phyloP scores from a whole-genome alignment of 2,329 filamentous ascomycete genomes.

The Paraphaeosphaeria sporulosa region DNA sequence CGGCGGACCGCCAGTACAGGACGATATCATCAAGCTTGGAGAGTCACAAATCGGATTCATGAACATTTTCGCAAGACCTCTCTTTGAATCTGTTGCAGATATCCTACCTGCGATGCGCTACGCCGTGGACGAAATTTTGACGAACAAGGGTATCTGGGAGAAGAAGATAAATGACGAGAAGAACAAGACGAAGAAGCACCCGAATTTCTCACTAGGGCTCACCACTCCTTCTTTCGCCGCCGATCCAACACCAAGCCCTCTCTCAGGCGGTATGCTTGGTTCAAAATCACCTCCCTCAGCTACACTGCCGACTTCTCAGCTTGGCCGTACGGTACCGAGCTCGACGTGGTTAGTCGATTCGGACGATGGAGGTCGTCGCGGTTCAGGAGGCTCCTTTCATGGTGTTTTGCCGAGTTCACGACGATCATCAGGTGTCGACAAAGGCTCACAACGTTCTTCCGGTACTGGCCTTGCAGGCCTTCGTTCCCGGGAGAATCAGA shows the following conservation, averaged over 20 bases:
- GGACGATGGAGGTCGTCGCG: slow-evolving; percentile 35
- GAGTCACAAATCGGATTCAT: slow-evolving; percentile 95
- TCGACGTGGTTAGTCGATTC: slow-evolving; percentile 11
- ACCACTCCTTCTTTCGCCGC: slow-evolving; percentile 29
- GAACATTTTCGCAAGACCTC: slow-evolving; percentile 90
- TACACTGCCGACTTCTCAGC: slow-evolving; percentile 14
- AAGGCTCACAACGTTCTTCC: slow-evolving; percentile 40
- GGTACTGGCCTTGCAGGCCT: slow-evolving; percentile 30
- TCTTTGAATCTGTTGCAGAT: slow-evolving; percentile 88
- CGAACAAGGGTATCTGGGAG: slow-evolving; percentile 79
- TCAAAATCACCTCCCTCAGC: slow-evolving; percentile 20
- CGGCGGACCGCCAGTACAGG: slow-evolving; percentile 77
- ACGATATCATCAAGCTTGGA: slow-evolving; percentile 81
- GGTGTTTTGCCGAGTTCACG: slow-evolving; percentile 31
- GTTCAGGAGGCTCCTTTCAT: slow-evolving; percentile 37
- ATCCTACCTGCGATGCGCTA: slow-evolving; percentile 86
- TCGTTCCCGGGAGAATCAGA: slow-evolving; percentile 43
- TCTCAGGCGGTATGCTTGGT: slow-evolving; percentile 33
- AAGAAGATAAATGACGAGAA: slow-evolving; percentile 70
- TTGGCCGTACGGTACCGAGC: slow-evolving; percentile 16
- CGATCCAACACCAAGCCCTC: slow-evolving; percentile 45
- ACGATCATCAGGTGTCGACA: slow-evolving; percentile 42
- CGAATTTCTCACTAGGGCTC: slow-evolving; percentile 33
- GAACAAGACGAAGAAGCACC: slow-evolving; percentile 53
- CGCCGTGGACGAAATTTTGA: slow-evolving; percentile 79